Evolutionary conservation across 1,284 basidiomycete species (phyloP), one percentile per base, ranked within the genome.

Genomic region (Neonothopanus nambi): DNA sequence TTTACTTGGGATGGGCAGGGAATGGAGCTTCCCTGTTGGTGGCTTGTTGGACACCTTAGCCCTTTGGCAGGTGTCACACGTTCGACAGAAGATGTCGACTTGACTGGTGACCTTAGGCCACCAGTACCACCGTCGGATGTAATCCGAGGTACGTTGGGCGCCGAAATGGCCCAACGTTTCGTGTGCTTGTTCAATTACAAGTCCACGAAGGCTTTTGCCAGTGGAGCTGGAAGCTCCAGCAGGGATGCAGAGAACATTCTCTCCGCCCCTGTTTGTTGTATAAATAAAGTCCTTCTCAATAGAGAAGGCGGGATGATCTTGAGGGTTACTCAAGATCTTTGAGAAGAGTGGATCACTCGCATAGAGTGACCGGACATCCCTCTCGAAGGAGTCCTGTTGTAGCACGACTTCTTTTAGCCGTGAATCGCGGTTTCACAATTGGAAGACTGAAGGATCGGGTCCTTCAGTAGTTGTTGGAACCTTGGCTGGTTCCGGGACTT

Each of bases 41-140:
- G 6, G 20, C 11, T 38, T 3, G 33, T 57, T 54, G 1, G 20
- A 28, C 3, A 28, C 42, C 36, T 65, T 65, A 0, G 45, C 38
- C 3, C 17, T 51, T 37, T 61, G 57, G n/a, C n/a, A n/a, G n/a
- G n/a, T n/a, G n/a, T n/a, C n/a, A 39, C 63, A 63, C 13, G 7
- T 37, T 12, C 37, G 28, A 40, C 60, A 60, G 40, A 61, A 62
- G 18, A 46, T 38, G 6, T 55, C 45, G 9, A 48, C 42, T 21
- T 60, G 46, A 3, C 40, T 13, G 3, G 48, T 59, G 7, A 70
- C 55, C 1, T 33, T 36, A 0, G 65, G 66, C 70, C 70, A 72
- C 69, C 68, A 72, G 48, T 63, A 70, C 58, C 58, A 66, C 2
- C 57, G 40, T 17, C 61, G 46, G 0, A 68, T 9, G 39, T 70